Evolutionary conservation across 2,329 filamentous ascomycete genomes (phyloP).

Genomic region (Pseudogymnoascus sp.): DNA sequence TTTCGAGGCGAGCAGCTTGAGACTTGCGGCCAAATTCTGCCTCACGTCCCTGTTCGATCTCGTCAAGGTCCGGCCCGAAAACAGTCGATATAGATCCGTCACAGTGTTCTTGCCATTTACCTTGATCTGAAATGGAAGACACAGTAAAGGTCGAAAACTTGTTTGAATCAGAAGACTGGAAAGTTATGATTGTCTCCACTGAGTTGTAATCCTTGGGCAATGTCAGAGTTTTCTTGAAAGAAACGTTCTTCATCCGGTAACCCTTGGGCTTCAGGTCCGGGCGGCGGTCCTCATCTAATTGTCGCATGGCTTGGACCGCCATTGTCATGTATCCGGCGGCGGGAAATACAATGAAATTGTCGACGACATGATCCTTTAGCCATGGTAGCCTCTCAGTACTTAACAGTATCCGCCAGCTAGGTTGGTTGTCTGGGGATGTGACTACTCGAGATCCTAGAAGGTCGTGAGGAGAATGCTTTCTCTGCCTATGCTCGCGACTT

Average conservation of each 20-base stretch:
- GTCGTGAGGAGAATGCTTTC: constrained; percentile 40
- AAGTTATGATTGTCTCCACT: not conserved
- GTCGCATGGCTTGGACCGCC: constrained; percentile 36
- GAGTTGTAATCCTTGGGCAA: not conserved
- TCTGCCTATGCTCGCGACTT: constrained; percentile 38
- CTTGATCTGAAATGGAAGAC: not conserved
- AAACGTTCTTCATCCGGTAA: not conserved
- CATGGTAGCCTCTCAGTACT: constrained; percentile 40
- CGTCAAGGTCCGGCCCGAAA: not conserved
- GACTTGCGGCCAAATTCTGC: not conserved
- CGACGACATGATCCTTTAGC: constrained; percentile 45
- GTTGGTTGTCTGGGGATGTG: constrained; percentile 18
- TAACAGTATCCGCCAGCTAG: constrained; percentile 26
- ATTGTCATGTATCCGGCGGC: constrained; percentile 44
- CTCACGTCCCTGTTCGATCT: not conserved
- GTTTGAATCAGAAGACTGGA: not conserved
- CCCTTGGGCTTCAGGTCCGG: not conserved
- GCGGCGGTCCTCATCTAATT: not conserved
- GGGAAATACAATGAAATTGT: constrained; percentile 44
- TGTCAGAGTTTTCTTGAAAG: not conserved
- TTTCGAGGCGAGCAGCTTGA: not conserved
- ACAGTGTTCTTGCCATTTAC: not conserved
- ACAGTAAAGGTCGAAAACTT: not conserved
- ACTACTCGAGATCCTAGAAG: constrained; percentile 37
- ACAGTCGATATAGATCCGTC: not conserved